Conservation (phyloP, 495 filamentous ascomycete species). For the Penicillium lividum region DNA sequence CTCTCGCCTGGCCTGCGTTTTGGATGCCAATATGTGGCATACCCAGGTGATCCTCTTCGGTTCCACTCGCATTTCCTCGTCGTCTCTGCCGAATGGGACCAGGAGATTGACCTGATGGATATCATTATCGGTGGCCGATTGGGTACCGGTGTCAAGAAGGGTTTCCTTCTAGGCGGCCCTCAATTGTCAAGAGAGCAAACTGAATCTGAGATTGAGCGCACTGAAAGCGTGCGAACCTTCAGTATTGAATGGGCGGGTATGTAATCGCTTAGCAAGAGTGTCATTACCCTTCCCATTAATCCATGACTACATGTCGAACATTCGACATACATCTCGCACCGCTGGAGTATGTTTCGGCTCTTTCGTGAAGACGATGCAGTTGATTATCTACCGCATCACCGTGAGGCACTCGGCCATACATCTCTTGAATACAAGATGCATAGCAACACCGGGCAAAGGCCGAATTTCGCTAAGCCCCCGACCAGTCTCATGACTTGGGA, state of each 20-base stretch:
- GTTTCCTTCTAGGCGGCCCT: conserved; percentile 79
- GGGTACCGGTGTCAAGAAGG: conserved; percentile 95
- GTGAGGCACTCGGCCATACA: not conserved
- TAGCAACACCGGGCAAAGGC: not conserved
- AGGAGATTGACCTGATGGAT: conserved; percentile 79
- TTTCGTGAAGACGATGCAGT: not conserved
- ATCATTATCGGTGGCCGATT: conserved; percentile 82
- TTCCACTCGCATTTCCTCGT: conserved; percentile 94
- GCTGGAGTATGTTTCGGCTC: not conserved
- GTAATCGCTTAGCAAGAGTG: conserved; percentile 38
- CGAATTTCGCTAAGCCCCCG: not conserved
- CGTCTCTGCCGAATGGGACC: conserved; percentile 76
- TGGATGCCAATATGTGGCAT: conserved; percentile 89
- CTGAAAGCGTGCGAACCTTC: conserved; percentile 60
- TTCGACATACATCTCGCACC: not conserved
- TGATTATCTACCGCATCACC: not conserved
- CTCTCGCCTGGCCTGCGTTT: conserved; percentile 90
- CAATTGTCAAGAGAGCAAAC: conserved; percentile 31
- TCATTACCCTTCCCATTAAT: not conserved
- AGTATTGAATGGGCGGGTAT: conserved; percentile 85
- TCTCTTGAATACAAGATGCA: not conserved
- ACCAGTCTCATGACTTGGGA: not conserved
- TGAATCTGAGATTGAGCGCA: conserved; percentile 24
- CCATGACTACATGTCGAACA: not conserved
- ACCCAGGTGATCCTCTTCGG: conserved; percentile 90